Evolutionary conservation across 306 rosid species (phyloP).

Genomic region (Sophora flavescens): DNA sequence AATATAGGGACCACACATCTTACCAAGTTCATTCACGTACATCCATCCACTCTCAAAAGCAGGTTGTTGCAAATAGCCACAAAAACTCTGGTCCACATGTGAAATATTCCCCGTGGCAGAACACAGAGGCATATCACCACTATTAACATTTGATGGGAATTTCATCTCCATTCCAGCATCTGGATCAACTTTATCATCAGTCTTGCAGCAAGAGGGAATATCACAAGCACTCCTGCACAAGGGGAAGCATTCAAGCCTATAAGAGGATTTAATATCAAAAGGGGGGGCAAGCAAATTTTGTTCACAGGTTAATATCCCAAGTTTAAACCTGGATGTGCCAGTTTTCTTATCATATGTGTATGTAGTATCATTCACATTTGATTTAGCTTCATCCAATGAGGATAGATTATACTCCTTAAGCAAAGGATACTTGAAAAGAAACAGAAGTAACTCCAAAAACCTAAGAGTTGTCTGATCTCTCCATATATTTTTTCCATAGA

Average conservation of each 20-base stretch:
- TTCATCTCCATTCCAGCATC: constrained; percentile 65
- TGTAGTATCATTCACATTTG: neutral
- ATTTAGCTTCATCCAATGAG: constrained; percentile 11
- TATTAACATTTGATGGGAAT: constrained; percentile 65
- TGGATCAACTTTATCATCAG: constrained; percentile 56
- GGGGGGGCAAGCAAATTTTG: neutral
- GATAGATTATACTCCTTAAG: constrained; percentile 2
- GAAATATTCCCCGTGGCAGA: constrained; percentile 54
- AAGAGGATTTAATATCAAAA: constrained; percentile 11
- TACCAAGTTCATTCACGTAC: constrained; percentile 88
- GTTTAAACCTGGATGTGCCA: neutral
- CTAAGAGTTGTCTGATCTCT: too few species aligned
- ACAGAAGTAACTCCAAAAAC: constrained; percentile 8
- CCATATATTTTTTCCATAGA: neutral
- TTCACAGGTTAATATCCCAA: neutral
- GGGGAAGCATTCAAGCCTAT: constrained; percentile 36
- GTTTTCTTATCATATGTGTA: neutral
- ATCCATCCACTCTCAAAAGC: constrained; percentile 88
- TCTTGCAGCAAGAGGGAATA: constrained; percentile 49
- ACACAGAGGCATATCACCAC: constrained; percentile 53
- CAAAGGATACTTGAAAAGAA: neutral
- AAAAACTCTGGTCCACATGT: constrained; percentile 55
- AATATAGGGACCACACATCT: constrained; percentile 97
- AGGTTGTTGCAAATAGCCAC: constrained; percentile 59
- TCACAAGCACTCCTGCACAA: constrained; percentile 49